Percentiles rank a stretch among this genome's conserved stretches.
phyloP scores from a whole-genome alignment of 2,329 filamentous ascomycete species.

The Diaporthe destruens region DNA sequence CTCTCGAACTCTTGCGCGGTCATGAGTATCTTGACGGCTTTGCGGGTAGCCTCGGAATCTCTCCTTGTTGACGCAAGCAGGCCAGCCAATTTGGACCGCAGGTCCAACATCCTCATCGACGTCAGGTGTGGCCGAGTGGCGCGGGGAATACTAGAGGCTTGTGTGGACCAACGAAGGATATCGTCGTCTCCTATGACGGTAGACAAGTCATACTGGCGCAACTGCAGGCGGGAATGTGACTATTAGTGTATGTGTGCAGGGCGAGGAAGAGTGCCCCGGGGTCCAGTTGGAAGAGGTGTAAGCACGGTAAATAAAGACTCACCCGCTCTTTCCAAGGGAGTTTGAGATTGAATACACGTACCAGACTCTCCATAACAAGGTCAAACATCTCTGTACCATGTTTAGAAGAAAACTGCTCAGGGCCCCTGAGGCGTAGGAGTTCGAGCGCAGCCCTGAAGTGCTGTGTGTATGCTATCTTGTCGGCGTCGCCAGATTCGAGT shows the following conservation, averaged over 20 bases:
- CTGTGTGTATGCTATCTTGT: conserved; percentile 26
- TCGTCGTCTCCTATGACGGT: conserved; percentile 26
- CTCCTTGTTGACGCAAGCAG: conserved; percentile 8
- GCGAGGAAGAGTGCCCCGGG: no score
- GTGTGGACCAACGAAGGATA: conserved; percentile 13
- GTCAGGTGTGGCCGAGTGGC: conserved; percentile 21
- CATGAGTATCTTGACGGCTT: conserved; percentile 29
- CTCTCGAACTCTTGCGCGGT: conserved; percentile 35
- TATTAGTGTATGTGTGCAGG: neutral
- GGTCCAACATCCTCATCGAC: conserved; percentile 27
- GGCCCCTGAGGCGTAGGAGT: conserved; percentile 23
- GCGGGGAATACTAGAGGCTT: neutral
- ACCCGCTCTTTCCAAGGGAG: conserved; percentile 28
- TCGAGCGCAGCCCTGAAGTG: conserved; percentile 32
- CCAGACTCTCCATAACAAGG: conserved; percentile 32
- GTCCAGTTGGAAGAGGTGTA: no score
- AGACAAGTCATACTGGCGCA: conserved; percentile 34
- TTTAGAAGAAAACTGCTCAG: conserved; percentile 30
- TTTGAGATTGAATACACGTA: conserved; percentile 15
- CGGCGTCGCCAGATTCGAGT: conserved; percentile 22
- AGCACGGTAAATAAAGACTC: neutral
- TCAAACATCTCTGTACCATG: conserved; percentile 37
- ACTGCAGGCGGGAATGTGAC: neutral
- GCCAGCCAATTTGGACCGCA: conserved; percentile 18
- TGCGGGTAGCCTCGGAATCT: conserved; percentile 10